Evolutionary conservation across 1,139 yeast genomes (phyloP), one percentile per base, ranked within the genome.

Genomic region (Magnusiomyces fungicola): DNA sequence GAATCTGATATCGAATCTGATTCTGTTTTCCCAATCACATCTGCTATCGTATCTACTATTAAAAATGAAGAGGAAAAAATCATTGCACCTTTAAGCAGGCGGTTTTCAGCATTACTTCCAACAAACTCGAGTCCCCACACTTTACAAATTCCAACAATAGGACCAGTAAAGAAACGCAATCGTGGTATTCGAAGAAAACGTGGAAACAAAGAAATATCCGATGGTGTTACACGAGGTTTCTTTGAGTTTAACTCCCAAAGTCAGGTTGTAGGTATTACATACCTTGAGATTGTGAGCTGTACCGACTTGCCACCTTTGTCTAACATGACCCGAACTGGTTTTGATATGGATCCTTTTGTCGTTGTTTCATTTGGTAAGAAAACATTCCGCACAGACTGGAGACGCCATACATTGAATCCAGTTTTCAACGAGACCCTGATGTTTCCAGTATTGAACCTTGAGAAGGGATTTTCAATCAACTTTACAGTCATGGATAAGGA

Each of bases 331-430:
- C 72, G 90, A 21, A 79, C 89, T 21, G 82, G 92, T 0, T 92
- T 83, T 61, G 96, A 89, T 64, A 87, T 92, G 95, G 98, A 92
- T 61, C 97, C 98, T 0, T 92, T 90, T 68, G 95, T 90, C 4
- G 92, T 90, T 18, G 82, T 87, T 0, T 82, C 96, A 0, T 88
- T 90, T 65, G 97, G 97, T 12, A 83, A 86, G 61, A 83, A 84
- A 55, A 88, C 94, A 0, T 90, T 80, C 64, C 77, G 95, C 57
- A 89, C 97, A 0, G 83, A 92, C 23, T 84, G 89, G 81, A 78
- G 82, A 58, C 78, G 88, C 27, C 97, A 90, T 62, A 83, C 87
- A 1, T 67, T 88, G 48, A 83, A 83, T 52, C 98, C 98, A 0
- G 75, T 81, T 0, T 92, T 81, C 64, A 82, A 87, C 61, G 96